phyloP scores from a whole-genome alignment of 148 eudicot species.

The Rheum nobile region DNA sequence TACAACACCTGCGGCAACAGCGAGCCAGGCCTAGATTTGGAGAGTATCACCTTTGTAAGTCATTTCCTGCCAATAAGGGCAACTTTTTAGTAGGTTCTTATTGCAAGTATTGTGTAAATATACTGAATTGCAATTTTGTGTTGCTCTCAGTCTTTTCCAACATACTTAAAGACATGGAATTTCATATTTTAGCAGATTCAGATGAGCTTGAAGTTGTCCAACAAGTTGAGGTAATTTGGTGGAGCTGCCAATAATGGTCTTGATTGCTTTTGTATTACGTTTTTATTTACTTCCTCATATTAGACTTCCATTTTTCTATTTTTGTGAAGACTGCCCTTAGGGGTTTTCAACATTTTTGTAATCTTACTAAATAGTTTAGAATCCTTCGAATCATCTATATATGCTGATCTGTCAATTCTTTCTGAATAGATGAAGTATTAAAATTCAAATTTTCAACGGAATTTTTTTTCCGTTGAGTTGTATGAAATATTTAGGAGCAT shows the following conservation, averaged over 20 bases:
- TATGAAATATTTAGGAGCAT: background rate
- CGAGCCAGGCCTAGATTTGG: conserved; percentile 87
- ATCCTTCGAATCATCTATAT: background rate
- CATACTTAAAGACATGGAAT: conserved; percentile 75
- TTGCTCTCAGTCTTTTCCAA: conserved; percentile 76
- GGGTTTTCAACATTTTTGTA: background rate
- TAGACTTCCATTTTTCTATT: background rate
- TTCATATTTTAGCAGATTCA: conserved; percentile 88
- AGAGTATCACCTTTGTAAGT: conserved; percentile 91
- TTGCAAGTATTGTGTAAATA: background rate
- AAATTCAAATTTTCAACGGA: too few species aligned
- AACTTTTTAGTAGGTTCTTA: background rate
- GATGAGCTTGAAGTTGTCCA: conserved; percentile 94
- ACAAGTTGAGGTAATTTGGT: conserved; percentile 69
- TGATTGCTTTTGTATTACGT: background rate
- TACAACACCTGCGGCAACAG: conserved; percentile 75
- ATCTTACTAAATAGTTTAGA: background rate
- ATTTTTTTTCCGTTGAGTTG: too few species aligned
- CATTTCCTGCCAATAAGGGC: background rate
- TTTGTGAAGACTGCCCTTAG: background rate
- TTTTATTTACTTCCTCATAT: background rate
- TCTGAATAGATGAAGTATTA: background rate
- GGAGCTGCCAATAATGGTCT: background rate
- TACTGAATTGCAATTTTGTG: conserved; percentile 4
- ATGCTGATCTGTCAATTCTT: too few species aligned